Evolutionary conservation across 331 rosid species (phyloP).

Genomic region (Saraca asoca): DNA sequence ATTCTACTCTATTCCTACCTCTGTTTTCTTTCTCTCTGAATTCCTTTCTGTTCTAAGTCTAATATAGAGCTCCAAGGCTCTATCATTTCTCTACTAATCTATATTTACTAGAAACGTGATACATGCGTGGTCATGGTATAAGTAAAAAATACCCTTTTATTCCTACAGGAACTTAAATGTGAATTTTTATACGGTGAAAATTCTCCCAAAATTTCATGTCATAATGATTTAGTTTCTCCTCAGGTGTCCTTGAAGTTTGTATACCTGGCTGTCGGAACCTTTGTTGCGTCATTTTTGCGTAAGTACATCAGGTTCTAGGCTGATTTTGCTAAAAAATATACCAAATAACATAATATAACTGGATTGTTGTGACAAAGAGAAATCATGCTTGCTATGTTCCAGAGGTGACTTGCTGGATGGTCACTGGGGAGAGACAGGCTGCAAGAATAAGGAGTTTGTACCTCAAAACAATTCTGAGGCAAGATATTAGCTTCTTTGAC

Average conservation of each 20-base stretch:
- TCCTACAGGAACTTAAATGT: neutral
- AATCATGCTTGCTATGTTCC: conserved; percentile 6
- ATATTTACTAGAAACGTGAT: too few species aligned
- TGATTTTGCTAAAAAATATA: neutral
- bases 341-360: neutral
- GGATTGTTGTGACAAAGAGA: conserved; percentile 5
- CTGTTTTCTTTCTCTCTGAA: too few species aligned
- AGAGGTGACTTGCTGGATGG: conserved; percentile 91
- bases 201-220: conserved; percentile 20
- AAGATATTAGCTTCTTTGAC: conserved; percentile 81
- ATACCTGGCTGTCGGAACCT: conserved; percentile 58
- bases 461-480: conserved; percentile 77
- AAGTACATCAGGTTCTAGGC: conserved; percentile 42
- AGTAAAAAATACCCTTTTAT: neutral
- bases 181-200: neutral
- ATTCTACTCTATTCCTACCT: too few species aligned
- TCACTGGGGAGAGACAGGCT: conserved; percentile 84
- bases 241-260: conserved; percentile 61
- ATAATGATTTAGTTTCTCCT: conserved; percentile 11
- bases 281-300: conserved; percentile 58
- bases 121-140: neutral
- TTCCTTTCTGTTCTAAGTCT: too few species aligned
- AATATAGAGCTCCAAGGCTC: too few species aligned
- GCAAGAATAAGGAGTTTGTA: conserved; percentile 76
- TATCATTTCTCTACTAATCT: too few species aligned